Evolutionary conservation across 768 basidiomycete species (phyloP).

Genomic region (Tephrocybe sp.): DNA sequence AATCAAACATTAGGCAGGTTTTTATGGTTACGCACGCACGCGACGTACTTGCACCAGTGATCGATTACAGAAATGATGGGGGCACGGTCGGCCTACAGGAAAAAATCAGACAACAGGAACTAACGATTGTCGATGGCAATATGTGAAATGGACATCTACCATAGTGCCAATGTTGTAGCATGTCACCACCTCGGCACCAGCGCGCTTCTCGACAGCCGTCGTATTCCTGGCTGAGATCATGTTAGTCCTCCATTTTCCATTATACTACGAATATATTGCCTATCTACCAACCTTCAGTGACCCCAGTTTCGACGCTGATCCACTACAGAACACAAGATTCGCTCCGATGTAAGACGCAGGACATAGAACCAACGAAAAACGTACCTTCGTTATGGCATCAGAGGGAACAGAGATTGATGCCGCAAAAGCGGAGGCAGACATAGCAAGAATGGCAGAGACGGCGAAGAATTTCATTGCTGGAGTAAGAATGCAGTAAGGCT

Average conservation of each 20-base stretch:
- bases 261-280: neutral
- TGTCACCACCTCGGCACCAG: constrained; percentile 6
- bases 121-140: too few species aligned
- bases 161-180: constrained; percentile 8
- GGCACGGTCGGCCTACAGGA: constrained; percentile 9
- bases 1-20: too few species aligned
- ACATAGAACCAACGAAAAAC: too few species aligned
- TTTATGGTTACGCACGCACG: too few species aligned
- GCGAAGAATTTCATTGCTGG: neutral
- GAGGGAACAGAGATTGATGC: neutral
- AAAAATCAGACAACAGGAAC: neutral
- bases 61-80: constrained; percentile 10
- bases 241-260: neutral
- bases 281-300: constrained; percentile 7
- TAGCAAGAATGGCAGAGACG: neutral
- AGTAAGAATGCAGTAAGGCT: too few species aligned
- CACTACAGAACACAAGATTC: neutral
- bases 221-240: neutral
- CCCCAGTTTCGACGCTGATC: constrained; percentile 8
- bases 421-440: neutral
- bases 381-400: too few species aligned
- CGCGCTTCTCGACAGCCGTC: constrained; percentile 5
- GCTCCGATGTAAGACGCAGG: too few species aligned
- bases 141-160: neutral
- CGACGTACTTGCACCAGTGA: too few species aligned